phyloP scores from a whole-genome alignment of 108 stramenopile genomes.

The Pseudonitzschia multiseries region DNA sequence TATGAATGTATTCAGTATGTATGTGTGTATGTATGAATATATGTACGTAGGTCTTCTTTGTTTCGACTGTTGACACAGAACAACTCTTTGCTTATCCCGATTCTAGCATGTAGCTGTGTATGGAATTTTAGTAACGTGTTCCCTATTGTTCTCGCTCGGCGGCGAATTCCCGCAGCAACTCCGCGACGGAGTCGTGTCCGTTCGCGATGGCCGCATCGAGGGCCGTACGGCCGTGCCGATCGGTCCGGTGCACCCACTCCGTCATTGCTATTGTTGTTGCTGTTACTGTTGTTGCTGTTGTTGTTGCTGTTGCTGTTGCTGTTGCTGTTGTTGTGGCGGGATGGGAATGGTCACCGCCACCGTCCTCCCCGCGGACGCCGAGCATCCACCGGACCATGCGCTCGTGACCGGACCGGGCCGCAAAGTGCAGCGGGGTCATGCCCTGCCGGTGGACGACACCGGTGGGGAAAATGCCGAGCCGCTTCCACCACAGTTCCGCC shows the following conservation, averaged over 20 bases:
- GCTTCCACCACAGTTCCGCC: constrained; percentile 24
- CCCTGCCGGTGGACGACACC: constrained; percentile 60
- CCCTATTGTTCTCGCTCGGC: background rate
- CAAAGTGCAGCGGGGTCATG: constrained; percentile 77
- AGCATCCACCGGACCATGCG: constrained; percentile 51
- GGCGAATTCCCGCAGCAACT: constrained; percentile 29
- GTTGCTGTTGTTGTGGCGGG: too few relatives aligned
- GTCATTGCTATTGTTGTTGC: constrained; percentile 28
- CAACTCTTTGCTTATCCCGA: too few relatives aligned
- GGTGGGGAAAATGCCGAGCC: constrained; percentile 16
- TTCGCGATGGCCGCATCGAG: constrained; percentile 70
- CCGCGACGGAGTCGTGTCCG: constrained; percentile 48
- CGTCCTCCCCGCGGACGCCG: background rate
- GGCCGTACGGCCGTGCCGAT: constrained; percentile 50
- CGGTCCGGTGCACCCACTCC: constrained; percentile 1
- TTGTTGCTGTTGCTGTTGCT: too few relatives aligned
- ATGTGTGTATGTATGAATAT: background rate
- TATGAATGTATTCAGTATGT: background rate
- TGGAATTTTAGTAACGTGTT: background rate
- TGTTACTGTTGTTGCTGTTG: too few relatives aligned
- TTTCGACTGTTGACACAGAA: too few relatives aligned
- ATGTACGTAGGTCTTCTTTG: too few relatives aligned
- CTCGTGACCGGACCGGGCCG: constrained; percentile 59
- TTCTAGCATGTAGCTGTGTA: too few relatives aligned
- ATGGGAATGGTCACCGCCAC: background rate